A percentile compares a stretch with the other conserved stretches of the same genome.
These are phyloP conservation scores for Puccinia hordei DNA, from an alignment of 1,284 basidiomycete genomes.

Conservation along the genomic window DNA sequence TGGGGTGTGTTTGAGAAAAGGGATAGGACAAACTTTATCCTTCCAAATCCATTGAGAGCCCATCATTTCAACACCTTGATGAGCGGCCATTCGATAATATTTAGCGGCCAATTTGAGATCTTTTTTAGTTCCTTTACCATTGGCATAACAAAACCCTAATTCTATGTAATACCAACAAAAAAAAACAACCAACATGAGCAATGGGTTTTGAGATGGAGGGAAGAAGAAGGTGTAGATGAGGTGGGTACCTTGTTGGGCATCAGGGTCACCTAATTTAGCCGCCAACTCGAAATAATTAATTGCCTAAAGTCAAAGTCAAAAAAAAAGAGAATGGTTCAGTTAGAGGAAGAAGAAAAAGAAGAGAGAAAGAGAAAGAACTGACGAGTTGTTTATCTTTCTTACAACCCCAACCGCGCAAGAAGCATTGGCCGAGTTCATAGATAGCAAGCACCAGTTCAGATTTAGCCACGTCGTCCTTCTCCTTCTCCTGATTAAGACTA, in stretches of 20 bases:
- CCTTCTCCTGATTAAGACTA: conserved; percentile 57
- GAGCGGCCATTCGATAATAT: conserved; percentile 82
- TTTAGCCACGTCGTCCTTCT: conserved; percentile 59
- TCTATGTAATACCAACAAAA: conserved; percentile 51
- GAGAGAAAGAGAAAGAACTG: conserved; percentile 65
- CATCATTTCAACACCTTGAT: conserved; percentile 76
- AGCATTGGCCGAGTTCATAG: conserved; percentile 88
- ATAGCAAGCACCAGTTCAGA: conserved; percentile 82
- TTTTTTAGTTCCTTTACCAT: conserved; percentile 86
- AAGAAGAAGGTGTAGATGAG: neutral
- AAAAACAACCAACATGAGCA: neutral
- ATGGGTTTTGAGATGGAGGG: neutral
- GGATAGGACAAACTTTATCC: conserved; percentile 31
- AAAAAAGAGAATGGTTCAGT: neutral
- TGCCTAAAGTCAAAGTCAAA: conserved; percentile 52
- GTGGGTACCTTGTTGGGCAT: conserved; percentile 73
- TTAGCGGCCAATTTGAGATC: conserved; percentile 79
- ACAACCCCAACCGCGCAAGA: conserved; percentile 87
- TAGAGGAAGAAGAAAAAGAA: neutral
- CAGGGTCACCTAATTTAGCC: conserved; percentile 77
- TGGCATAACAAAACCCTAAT: conserved; percentile 77
- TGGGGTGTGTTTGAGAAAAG: no score
- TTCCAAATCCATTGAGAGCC: conserved; percentile 87
- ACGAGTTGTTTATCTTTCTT: conserved; percentile 76
- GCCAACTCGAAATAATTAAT: conserved; percentile 80